Evolutionary conservation across 208 protist genomes (phyloP).

Genomic region (Acanthamoeba culbertsoni): DNA sequence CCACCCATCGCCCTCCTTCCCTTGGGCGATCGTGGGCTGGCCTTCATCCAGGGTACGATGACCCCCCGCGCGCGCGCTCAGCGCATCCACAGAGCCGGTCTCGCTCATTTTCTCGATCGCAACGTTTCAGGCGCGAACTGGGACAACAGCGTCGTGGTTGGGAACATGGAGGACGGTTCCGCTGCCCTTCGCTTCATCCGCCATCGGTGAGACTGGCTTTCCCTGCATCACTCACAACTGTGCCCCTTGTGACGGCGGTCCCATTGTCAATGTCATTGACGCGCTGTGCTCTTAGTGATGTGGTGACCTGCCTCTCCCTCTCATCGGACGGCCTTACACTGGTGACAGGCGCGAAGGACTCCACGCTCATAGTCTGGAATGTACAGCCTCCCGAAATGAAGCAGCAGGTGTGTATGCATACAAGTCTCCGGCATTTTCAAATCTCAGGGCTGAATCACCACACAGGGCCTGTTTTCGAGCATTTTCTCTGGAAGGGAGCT

Average conservation of each 20-base stretch:
- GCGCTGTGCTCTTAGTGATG: neutral
- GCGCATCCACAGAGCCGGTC: neutral
- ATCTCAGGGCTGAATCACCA: too few relatives aligned
- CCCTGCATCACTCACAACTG: too few relatives aligned
- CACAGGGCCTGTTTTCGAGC: constrained; percentile 25
- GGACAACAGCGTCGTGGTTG: constrained; percentile 33
- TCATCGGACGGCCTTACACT: neutral
- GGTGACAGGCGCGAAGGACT: neutral
- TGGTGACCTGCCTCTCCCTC: constrained; percentile 20
- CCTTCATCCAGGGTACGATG: neutral
- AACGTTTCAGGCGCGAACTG: neutral
- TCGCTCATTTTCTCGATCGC: neutral
- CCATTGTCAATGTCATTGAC: neutral
- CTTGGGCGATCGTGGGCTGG: neutral
- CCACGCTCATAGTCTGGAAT: neutral
- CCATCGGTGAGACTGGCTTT: neutral
- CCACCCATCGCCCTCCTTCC: constrained; percentile 22
- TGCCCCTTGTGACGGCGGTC: neutral
- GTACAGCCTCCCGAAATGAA: neutral
- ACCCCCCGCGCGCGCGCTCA: neutral
- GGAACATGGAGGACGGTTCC: neutral
- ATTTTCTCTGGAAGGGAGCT: constrained; percentile 1
- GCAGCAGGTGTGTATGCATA: neutral
- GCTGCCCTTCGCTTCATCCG: constrained; percentile 31
- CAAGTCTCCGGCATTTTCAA: too few relatives aligned